Base-by-base conservation (phyloP, 768 basidiomycete genomes). In the Xerocomellus intermedius region DNA sequence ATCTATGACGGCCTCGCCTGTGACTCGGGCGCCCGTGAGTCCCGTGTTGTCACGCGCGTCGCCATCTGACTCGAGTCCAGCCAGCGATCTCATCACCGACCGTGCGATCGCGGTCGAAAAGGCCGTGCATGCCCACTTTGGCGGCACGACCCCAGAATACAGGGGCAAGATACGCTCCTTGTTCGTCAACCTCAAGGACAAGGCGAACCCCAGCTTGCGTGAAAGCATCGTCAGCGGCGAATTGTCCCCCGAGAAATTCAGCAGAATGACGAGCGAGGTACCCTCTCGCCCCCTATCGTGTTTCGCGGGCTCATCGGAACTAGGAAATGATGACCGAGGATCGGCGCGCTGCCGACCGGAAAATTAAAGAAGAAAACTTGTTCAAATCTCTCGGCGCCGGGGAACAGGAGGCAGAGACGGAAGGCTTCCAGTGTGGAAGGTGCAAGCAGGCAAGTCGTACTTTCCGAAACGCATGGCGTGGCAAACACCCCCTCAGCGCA, bases 291-390 rank as follows among this genome's bases (percentile, higher is more conserved):
- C 19, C 16, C 19, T 54, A 12, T 22, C 46, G 3, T 32, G 17
- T 32, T 16, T 30, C 36, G 13, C 2, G n/a, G 8, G 5, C 54
- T 45, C 33, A 54, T 39, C 17, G 14, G 13, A 42, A 19, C 19
- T 45, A 96, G 93, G 95, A 98, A 64, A 94, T 99, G 91, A 95
- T 96, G 14, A 91, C 92, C 0, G 93, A 93, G 66, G 92, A 95
- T 60, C 82, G 93, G 32, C 89, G 91, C 64, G 85, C 88, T 2
- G 87, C 88, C 9, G 89, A 95, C 63, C 81, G 82, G 55, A 87
- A 85, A 67, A 88, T 98, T 56, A 80, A 84, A 53, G 84, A 88
- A 64, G 85, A 90, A 49, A 98, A 98, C 67, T 73, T 99, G 45
- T 89, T 91, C 78, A 89, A 94, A 33, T 89, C 94, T 1, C 84